These are phyloP conservation scores for Protomyces inouyei DNA, from an alignment of 1,139 yeast genomes.

Conservation along the genomic window DNA sequence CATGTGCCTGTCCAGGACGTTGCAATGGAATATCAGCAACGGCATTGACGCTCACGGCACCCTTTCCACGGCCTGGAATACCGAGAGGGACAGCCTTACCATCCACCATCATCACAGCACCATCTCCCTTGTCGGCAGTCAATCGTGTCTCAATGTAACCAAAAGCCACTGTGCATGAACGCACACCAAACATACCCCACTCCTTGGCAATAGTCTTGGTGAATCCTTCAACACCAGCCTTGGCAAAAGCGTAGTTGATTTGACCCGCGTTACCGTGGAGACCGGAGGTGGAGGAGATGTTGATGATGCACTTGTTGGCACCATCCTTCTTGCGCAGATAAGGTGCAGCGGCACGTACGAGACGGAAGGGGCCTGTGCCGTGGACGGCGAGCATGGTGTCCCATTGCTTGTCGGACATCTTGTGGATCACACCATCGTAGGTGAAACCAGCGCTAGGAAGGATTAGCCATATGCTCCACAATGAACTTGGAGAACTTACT, in stretches of 20 bases:
- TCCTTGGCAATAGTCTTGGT: slow-evolving; percentile 55
- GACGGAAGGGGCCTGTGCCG: slow-evolving; percentile 70
- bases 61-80: slow-evolving; percentile 24
- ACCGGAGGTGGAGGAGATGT: slow-evolving; percentile 92
- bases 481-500: not conserved
- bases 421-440: slow-evolving; percentile 44
- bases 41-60: slow-evolving; percentile 16
- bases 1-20: slow-evolving; percentile 23
- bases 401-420: slow-evolving; percentile 86
- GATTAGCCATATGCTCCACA: not conserved
- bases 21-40: slow-evolving; percentile 24
- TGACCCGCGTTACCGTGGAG: slow-evolving; percentile 98
- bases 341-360: slow-evolving; percentile 65
- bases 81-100: slow-evolving; percentile 24
- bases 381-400: slow-evolving; percentile 71
- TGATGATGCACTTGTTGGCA: slow-evolving; percentile 51
- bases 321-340: slow-evolving; percentile 24
- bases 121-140: slow-evolving; percentile 25
- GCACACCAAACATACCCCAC: slow-evolving; percentile 26
- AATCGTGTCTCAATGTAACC: slow-evolving; percentile 27
- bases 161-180: slow-evolving; percentile 24
- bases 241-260: slow-evolving; percentile 92
- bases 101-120: slow-evolving; percentile 26
- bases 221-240: slow-evolving; percentile 63
- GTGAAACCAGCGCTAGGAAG: slow-evolving; percentile 21